Evolutionary conservation across 306 rosid species (phyloP).

Genomic region (Senna tora): DNA sequence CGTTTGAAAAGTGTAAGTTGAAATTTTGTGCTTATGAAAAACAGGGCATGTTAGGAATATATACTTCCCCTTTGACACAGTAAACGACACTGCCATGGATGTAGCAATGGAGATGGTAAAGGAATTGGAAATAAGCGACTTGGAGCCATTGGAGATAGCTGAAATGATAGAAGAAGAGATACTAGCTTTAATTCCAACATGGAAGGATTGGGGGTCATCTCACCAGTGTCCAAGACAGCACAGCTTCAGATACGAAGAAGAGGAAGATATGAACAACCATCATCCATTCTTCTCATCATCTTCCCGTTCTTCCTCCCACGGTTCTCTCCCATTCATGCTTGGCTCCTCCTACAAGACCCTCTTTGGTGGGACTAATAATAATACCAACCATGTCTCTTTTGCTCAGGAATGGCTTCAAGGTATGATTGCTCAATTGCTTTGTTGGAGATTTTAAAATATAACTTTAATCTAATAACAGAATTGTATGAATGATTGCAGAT

Average conservation of each 20-base stretch:
- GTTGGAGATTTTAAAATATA: no score
- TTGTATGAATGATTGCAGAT: constrained; percentile 32
- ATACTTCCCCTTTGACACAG: constrained; percentile 73
- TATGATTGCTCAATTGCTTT: constrained; percentile 10
- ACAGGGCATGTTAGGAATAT: constrained; percentile 65
- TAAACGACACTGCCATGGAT: constrained; percentile 70
- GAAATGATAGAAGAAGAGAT: constrained; percentile 80
- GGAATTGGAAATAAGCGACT: constrained; percentile 76
- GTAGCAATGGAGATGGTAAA: constrained; percentile 89
- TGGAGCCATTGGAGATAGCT: constrained; percentile 77
- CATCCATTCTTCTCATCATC: constrained; percentile 59
- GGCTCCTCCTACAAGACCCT: constrained; percentile 45
- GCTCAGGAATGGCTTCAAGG: constrained; percentile 59
- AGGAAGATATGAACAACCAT: constrained; percentile 40
- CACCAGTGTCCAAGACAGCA: constrained; percentile 47
- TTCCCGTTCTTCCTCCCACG: constrained; percentile 56
- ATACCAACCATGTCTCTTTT: neutral
- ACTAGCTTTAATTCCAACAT: constrained; percentile 57
- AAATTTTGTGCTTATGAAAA: neutral
- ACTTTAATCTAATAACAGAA: no score
- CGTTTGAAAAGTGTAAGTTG: neutral
- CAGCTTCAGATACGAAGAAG: constrained; percentile 63
- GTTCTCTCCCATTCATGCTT: constrained; percentile 50
- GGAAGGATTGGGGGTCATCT: constrained; percentile 48
- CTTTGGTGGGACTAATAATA: constrained; percentile 14